phyloP scores from a whole-genome alignment of 2,329 filamentous ascomycete genomes.

The Fusarium sp. region DNA sequence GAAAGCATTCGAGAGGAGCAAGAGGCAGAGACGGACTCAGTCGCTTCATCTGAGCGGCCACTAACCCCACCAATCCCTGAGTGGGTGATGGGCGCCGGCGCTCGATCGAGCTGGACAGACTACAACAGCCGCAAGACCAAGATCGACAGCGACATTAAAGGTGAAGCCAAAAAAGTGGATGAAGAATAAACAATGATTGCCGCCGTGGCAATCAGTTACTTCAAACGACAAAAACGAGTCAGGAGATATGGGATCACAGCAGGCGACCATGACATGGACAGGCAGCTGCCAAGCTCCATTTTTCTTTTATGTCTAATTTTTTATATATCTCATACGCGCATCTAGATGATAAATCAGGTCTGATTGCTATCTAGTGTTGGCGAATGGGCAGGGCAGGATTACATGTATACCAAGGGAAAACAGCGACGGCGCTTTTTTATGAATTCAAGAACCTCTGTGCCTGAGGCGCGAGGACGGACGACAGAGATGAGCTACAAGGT shows the following conservation, averaged over 20 bases:
- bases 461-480: conserved; percentile 29
- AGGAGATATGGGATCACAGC: conserved; percentile 23
- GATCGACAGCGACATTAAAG: conserved; percentile 21
- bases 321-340: conserved; percentile 1
- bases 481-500: conserved; percentile 20
- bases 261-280: conserved; percentile 33
- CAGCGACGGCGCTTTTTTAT: conserved; percentile 37
- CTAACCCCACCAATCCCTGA: conserved; percentile 70
- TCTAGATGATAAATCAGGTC: conserved; percentile 9
- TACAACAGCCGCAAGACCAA: conserved; percentile 53
- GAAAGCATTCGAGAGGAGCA: conserved; percentile 41
- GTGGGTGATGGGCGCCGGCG: conserved; percentile 66
- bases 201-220: conserved; percentile 2
- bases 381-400: conserved; percentile 16
- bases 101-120: conserved; percentile 58
- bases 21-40: conserved; percentile 37
- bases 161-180: conserved; percentile 5
- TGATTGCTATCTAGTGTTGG: conserved; percentile 5
- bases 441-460: conserved; percentile 23
- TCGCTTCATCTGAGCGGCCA: conserved; percentile 51
- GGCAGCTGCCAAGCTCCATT: conserved; percentile 16
- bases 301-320: conserved; percentile 21
- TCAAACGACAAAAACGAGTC: conserved; percentile 28
- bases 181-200: conserved; percentile 14
- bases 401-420: conserved; percentile 34